Conservation (phyloP, 108 stramenopile genomes). For the Nitzschia palea region DNA sequence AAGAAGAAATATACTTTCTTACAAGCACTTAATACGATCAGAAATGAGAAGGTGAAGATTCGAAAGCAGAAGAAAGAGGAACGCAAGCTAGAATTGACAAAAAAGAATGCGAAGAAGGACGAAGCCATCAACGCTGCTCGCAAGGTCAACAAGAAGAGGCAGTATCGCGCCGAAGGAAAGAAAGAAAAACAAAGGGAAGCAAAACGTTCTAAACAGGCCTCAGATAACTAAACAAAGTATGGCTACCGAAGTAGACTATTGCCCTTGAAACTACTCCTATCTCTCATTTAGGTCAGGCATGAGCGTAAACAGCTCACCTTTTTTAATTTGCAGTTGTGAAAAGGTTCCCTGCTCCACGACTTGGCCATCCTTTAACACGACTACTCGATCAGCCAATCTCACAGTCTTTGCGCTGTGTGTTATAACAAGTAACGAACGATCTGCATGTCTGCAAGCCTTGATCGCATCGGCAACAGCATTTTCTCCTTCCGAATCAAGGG, state of each 20-base stretch:
- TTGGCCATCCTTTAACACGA: slow-evolving; percentile 71
- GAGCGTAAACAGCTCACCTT: slow-evolving; percentile 56
- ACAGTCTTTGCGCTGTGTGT: slow-evolving; percentile 74
- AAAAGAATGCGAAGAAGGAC: slow-evolving; percentile 71
- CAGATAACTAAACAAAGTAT: slow-evolving; percentile 2
- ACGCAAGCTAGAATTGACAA: slow-evolving; percentile 45
- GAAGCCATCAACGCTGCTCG: slow-evolving; percentile 57
- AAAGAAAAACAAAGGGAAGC: slow-evolving; percentile 62
- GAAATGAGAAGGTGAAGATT: slow-evolving; percentile 81
- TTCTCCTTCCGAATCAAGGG: slow-evolving; percentile 80
- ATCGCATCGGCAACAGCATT: slow-evolving; percentile 69
- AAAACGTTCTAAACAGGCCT: slow-evolving; percentile 40
- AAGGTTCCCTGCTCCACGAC: slow-evolving; percentile 57
- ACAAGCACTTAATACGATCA: slow-evolving; percentile 83
- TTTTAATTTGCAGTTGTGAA: slow-evolving; percentile 37
- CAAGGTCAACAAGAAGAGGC: slow-evolving; percentile 73
- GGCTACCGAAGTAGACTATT: not conserved
- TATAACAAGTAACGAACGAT: slow-evolving; percentile 66
- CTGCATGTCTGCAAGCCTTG: slow-evolving; percentile 47
- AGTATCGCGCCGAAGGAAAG: slow-evolving; percentile 83
- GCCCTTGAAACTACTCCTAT: not conserved
- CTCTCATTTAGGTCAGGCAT: slow-evolving; percentile 53
- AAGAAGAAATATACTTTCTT: slow-evolving; percentile 80
- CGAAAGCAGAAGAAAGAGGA: slow-evolving; percentile 70
- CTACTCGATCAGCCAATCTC: slow-evolving; percentile 57